Base-by-base conservation (phyloP, 306 rosid genomes). In the Echinosophora koreensis region DNA sequence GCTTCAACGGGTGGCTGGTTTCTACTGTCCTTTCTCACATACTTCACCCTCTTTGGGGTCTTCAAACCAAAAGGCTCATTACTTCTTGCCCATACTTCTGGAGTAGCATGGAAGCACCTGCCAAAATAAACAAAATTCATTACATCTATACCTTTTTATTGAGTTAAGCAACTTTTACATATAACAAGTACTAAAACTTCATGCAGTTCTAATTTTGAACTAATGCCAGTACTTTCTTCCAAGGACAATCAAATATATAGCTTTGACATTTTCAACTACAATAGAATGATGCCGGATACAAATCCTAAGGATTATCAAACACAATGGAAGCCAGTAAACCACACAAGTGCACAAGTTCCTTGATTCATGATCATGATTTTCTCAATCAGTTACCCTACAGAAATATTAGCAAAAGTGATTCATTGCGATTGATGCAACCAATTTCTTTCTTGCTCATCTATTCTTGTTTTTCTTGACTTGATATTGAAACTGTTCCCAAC, bases 1-100 rank as follows among this genome's bases (percentile, higher is more conserved):
- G 97, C 88, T 50, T 89, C 96, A 75, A 89, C 93, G 37, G 94
- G 95, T 51, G 96, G 93, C 61, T 90, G 90, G 28, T 76, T 76
- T 81, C 68, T 88, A 39, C 65, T 70, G 51, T 73, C 90, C 83
- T 75, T 87, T 83, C 54, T 90, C 28, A 41, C 89, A 81, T 84
- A 89, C 89, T 91, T 91, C 71, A 76, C 92, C 82, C 69, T 91
- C 80, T 82, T 88, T 41, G 87, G 88, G 66, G 87, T 51, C 87
- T 87, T 90, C 79, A 86, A 71, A 73, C 96, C 96, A 69, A 82
- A 82, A 54, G 82, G 8, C 28, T 18, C 72, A 16, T 88, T 90
- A 17, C 81, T 88, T 77, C 86, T 86, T 55, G 78, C 89, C 86
- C 82, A 84, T 54, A 85, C 75, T 57, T 69, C 85, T 4, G 86